A percentile compares a stretch with the other conserved stretches of the same genome.
Conservation (phyloP, 176 grass and related monocot genomes). For the Stipa capillata region DNA sequence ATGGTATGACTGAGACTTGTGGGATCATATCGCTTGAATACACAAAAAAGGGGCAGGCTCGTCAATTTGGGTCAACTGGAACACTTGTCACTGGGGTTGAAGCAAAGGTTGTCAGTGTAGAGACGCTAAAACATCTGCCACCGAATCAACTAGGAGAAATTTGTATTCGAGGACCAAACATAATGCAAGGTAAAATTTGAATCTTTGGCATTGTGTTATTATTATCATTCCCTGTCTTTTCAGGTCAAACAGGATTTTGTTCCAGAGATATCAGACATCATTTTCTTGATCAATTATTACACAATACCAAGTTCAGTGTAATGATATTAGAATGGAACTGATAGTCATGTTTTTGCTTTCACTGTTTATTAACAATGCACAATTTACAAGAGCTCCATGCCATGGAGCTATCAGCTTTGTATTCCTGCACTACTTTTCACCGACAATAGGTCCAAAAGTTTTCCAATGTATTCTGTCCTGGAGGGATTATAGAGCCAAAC, state of each 20-base stretch:
- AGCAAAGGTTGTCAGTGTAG: slow-evolving; percentile 59
- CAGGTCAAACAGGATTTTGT: not conserved
- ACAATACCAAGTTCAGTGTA: not conserved
- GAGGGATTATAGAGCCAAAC: not conserved
- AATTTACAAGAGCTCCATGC: not conserved
- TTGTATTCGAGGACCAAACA: slow-evolving; percentile 71
- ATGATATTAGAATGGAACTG: not conserved
- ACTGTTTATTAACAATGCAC: not conserved
- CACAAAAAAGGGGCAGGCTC: slow-evolving; percentile 33
- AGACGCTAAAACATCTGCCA: slow-evolving; percentile 53
- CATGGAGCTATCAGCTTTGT: not conserved
- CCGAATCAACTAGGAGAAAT: slow-evolving; percentile 85
- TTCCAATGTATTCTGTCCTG: not conserved
- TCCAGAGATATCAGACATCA: not conserved
- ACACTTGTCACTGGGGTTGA: slow-evolving; percentile 53
- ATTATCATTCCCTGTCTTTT: not conserved
- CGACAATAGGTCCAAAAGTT: not conserved
- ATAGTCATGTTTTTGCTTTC: not conserved
- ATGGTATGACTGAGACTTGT: slow-evolving; percentile 94
- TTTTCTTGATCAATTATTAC: not conserved
- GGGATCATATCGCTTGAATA: slow-evolving; percentile 66
- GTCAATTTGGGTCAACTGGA: slow-evolving; percentile 70
- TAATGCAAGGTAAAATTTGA: slow-evolving; percentile 73
- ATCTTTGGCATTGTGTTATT: not conserved
- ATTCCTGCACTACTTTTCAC: not conserved